Evolutionary conservation across 805 yeast species (phyloP).

Genomic region (Ogataea chonburiensis): DNA sequence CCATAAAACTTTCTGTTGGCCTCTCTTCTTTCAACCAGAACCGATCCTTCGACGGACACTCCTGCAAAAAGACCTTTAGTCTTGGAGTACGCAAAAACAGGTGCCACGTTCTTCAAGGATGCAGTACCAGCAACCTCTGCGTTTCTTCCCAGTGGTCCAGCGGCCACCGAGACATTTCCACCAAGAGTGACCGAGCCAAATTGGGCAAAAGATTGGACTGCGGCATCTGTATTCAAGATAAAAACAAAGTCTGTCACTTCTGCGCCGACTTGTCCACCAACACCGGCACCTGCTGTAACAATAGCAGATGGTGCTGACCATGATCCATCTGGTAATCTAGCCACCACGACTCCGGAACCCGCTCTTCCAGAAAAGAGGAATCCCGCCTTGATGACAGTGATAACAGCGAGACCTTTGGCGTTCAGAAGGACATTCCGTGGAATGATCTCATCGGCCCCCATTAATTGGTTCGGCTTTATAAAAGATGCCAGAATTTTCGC

Average conservation of each 20-base stretch:
- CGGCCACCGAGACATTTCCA: constrained; percentile 92
- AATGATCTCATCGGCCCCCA: constrained; percentile 84
- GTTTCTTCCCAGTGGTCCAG: constrained; percentile 95
- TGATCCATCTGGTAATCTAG: constrained; percentile 87
- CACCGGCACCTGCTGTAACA: constrained; percentile 97
- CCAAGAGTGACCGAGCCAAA: constrained; percentile 93
- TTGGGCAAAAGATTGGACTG: constrained; percentile 92
- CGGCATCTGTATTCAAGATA: constrained; percentile 79
- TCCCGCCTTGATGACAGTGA: constrained; percentile 96
- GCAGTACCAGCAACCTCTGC: constrained; percentile 98
- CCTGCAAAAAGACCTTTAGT: constrained; percentile 98
- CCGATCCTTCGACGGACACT: constrained; percentile 95
- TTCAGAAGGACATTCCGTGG: constrained; percentile 84
- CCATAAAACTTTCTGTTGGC: constrained; percentile 96
- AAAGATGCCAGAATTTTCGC: constrained; percentile 88
- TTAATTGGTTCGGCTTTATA: constrained; percentile 89
- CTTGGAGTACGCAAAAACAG: constrained; percentile 90
- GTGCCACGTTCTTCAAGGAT: constrained; percentile 80
- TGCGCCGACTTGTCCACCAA: constrained; percentile 96
- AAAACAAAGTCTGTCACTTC: constrained; percentile 96
- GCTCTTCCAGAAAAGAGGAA: constrained; percentile 95
- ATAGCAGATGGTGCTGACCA: constrained; percentile 99
- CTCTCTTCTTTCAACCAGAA: constrained; percentile 93
- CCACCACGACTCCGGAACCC: constrained; percentile 94
- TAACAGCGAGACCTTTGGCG: constrained; percentile 89